These are phyloP conservation scores for Agaricus subrufescens DNA, from an alignment of 768 basidiomycete genomes.

Conservation along the genomic window DNA sequence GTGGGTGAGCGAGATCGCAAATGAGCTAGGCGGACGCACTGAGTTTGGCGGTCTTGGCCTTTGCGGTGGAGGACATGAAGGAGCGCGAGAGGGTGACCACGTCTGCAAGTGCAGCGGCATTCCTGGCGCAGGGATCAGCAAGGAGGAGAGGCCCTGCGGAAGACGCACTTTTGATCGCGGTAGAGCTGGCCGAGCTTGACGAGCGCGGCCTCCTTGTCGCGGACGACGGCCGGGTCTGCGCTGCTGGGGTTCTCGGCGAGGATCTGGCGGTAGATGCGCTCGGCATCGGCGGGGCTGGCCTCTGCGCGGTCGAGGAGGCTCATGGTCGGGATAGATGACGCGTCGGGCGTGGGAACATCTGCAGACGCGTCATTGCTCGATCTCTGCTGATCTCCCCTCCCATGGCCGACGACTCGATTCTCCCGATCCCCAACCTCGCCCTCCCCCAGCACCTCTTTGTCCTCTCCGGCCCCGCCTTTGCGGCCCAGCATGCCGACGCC, in stretches of 20 bases:
- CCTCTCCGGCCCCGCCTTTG: slow-evolving; percentile 57
- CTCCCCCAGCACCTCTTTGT: slow-evolving; percentile 79
- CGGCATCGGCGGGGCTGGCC: slow-evolving; percentile 57
- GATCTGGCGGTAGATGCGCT: slow-evolving; percentile 71
- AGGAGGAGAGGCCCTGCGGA: background rate
- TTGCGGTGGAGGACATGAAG: slow-evolving; percentile 92
- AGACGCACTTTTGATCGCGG: slow-evolving; percentile 72
- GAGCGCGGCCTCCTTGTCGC: slow-evolving; percentile 83
- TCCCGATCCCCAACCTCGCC: slow-evolving; percentile 82
- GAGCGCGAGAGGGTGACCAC: slow-evolving; percentile 79
- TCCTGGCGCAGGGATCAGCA: slow-evolving; percentile 38
- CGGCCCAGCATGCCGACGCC: slow-evolving; percentile 64
- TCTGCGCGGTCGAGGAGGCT: slow-evolving; percentile 55
- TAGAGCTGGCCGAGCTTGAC: slow-evolving; percentile 85
- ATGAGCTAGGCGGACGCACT: slow-evolving; percentile 43
- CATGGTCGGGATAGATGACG: background rate
- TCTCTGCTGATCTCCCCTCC: background rate
- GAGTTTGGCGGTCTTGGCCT: slow-evolving; percentile 95
- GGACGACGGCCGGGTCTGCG: slow-evolving; percentile 41
- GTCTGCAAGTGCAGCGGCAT: slow-evolving; percentile 80
- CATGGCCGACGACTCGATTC: slow-evolving; percentile 83
- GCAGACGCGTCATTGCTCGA: slow-evolving; percentile 3
- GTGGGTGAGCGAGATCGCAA: background rate
- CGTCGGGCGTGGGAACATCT: slow-evolving; percentile 6
- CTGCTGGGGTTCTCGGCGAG: slow-evolving; percentile 32